Percentiles rank a stretch among this genome's conserved stretches.
Evolutionary conservation across 345 rosid genomes (phyloP).

Genomic region (Jatropha curcas): DNA sequence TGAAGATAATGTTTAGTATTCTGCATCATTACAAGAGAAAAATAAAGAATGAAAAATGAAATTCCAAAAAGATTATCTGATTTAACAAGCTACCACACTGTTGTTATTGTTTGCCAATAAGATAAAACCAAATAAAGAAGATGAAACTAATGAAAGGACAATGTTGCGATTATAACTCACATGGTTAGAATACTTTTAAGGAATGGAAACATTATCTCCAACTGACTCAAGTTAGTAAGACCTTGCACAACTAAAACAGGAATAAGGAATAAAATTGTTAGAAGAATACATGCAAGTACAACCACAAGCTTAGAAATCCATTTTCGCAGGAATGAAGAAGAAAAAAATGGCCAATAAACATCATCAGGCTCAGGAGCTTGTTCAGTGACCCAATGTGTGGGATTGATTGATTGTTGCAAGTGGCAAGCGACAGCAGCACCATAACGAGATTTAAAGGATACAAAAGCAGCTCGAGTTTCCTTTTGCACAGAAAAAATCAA

Average conservation of each 20-base stretch:
- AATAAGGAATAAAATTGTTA: slow-evolving; percentile 77
- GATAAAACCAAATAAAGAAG: too few relatives aligned
- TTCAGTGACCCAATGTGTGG: slow-evolving; percentile 82
- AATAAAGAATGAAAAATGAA: background rate
- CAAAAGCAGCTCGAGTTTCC: slow-evolving; percentile 96
- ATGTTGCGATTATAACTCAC: slow-evolving; percentile 45
- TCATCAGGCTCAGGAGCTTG: slow-evolving; percentile 88
- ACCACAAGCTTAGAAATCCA: slow-evolving; percentile 81
- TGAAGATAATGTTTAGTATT: slow-evolving; percentile 21
- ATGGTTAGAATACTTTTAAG: slow-evolving; percentile 63
- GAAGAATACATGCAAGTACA: slow-evolving; percentile 65
- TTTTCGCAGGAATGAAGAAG: slow-evolving; percentile 74
- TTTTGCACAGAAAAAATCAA: slow-evolving; percentile 33
- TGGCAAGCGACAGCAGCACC: slow-evolving; percentile 79
- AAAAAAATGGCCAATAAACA: slow-evolving; percentile 95
- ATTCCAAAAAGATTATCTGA: background rate
- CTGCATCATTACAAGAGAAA: background rate
- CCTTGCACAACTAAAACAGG: slow-evolving; percentile 96
- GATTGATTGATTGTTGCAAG: slow-evolving; percentile 77
- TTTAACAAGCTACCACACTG: background rate
- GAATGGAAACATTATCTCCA: slow-evolving; percentile 80
- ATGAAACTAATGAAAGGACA: background rate
- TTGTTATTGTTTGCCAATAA: too few relatives aligned
- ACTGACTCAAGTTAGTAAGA: slow-evolving; percentile 77
- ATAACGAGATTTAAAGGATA: slow-evolving; percentile 86